A percentile compares a stretch with the other conserved stretches of the same genome.
Conservation (phyloP, 2,329 filamentous ascomycete genomes). For the Neobulgaria alba region DNA sequence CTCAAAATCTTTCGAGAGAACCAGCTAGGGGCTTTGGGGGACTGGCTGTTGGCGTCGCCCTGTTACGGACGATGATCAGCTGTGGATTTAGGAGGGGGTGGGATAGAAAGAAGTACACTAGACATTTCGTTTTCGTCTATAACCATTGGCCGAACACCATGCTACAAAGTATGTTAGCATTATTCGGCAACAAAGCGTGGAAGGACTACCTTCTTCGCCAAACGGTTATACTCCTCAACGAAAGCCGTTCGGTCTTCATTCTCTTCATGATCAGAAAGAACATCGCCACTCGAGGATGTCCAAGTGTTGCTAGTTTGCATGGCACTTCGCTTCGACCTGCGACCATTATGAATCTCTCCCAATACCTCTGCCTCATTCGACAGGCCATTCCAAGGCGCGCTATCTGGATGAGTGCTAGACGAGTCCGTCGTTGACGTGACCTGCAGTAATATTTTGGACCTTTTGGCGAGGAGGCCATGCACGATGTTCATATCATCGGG, state of each 20-base stretch:
- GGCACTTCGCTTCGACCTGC: constrained; percentile 7
- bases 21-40: constrained; percentile 31
- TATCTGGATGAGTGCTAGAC: constrained; percentile 4
- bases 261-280: constrained; percentile 41
- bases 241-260: constrained; percentile 40
- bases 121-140: constrained; percentile 17
- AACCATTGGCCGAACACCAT: constrained; percentile 37
- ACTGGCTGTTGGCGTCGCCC: constrained; percentile 11
- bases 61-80: neutral
- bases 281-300: constrained; percentile 46
- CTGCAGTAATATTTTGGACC: neutral
- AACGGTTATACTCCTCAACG: constrained; percentile 49
- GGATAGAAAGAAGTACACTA: constrained; percentile 12
- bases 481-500: constrained; percentile 21
- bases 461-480: constrained; percentile 5
- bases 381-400: neutral
- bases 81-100: neutral
- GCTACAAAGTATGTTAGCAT: constrained; percentile 31
- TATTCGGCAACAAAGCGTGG: neutral
- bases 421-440: neutral
- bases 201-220: constrained; percentile 45
- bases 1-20: constrained; percentile 31
- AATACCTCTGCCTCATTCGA: neutral
- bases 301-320: constrained; percentile 41
- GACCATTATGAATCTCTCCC: constrained; percentile 1